Conservation (phyloP, 768 basidiomycete species). For the Terana coerulea region DNA sequence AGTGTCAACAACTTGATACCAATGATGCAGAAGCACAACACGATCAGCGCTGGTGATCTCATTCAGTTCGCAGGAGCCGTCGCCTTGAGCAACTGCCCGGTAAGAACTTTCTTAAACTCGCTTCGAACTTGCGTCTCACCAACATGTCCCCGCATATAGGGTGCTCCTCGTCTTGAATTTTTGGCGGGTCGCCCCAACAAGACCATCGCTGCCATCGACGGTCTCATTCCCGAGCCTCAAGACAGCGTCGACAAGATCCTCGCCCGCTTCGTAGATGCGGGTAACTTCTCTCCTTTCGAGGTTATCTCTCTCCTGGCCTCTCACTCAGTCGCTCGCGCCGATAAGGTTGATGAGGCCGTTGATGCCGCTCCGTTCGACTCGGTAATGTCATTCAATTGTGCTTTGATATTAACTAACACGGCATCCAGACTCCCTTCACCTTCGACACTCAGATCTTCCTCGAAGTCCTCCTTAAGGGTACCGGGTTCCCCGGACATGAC, state of each 20-base stretch:
- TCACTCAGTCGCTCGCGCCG: conserved; percentile 22
- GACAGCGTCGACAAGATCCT: conserved; percentile 12
- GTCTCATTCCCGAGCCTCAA: conserved; percentile 18
- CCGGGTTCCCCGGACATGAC: conserved; percentile 10
- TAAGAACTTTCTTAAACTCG: conserved; percentile 39
- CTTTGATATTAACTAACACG: conserved; percentile 15
- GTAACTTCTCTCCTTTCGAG: conserved; percentile 7
- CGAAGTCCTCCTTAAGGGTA: conserved; percentile 12
- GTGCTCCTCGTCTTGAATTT: conserved; percentile 23
- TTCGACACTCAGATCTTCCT: conserved; percentile 19
- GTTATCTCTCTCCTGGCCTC: conserved; percentile 7
- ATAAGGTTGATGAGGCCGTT: conserved; percentile 12
- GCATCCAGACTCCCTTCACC: conserved; percentile 5
- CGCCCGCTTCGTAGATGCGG: conserved; percentile 12
- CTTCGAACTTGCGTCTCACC: conserved; percentile 30
- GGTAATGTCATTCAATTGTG: conserved; percentile 23
- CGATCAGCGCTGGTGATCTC: conserved; percentile 23
- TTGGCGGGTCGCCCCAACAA: conserved; percentile 22
- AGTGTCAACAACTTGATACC: conserved; percentile 25
- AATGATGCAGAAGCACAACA: conserved; percentile 32
- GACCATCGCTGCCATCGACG: conserved; percentile 12
- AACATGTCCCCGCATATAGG: conserved; percentile 15
- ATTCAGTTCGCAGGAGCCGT: conserved; percentile 30
- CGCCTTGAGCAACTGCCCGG: conserved; percentile 24
- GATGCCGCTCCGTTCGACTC: conserved; percentile 22